Evolutionary conservation across 2,329 filamentous ascomycete species (phyloP), one percentile per base, ranked within the genome.

Genomic region (Hymenoscyphus scutula): DNA sequence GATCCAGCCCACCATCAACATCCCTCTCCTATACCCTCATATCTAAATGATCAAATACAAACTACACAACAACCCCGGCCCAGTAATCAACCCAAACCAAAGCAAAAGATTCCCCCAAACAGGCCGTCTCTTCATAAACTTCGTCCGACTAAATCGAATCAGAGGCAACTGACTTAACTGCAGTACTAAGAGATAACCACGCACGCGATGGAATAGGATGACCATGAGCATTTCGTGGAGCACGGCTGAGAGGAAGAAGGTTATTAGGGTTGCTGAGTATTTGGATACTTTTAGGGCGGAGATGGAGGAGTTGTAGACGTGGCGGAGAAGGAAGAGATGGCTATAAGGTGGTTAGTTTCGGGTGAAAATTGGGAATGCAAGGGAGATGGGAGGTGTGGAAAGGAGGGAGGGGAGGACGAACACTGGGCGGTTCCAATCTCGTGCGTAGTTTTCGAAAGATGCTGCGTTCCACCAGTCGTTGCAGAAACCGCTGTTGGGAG

Each of bases 221-320:
- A 88, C 89, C 90, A 92, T 92, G 70, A 92, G 82, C 54, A 92
- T 77, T 74, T 93, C 90, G 70, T 92, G 90, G 81, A 65, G 87
- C 82, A 0, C 32, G 25, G 89, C 88, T 7, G 84, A 88, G 19
- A 92, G 77, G 67, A 91, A 81, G 72, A 92, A 92, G 0, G 89
- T 92, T 53, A 91, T 86, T 59, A 92, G 83, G 0, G 89, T 92
- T 1, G 90, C 90, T 4, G 85, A 85, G 67, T 85, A 82, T 72
- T 88, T 88, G 69, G 86, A 85, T 58, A 92, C 80, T 64, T 86
- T 86, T 74, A 92, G 84, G 10, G 88, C 85, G 1, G 87, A 90
- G 70, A 93, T 92, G 54, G 86, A 89, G 54, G 83, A 86, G 76
- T 93, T 89, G 72, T 93, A 93, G 63, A 93, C 90, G 70, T 93